Evolutionary conservation across 140 eudicot genomes (phyloP), one percentile per base, ranked within the genome.

Genomic region (Anethum foeniculum): DNA sequence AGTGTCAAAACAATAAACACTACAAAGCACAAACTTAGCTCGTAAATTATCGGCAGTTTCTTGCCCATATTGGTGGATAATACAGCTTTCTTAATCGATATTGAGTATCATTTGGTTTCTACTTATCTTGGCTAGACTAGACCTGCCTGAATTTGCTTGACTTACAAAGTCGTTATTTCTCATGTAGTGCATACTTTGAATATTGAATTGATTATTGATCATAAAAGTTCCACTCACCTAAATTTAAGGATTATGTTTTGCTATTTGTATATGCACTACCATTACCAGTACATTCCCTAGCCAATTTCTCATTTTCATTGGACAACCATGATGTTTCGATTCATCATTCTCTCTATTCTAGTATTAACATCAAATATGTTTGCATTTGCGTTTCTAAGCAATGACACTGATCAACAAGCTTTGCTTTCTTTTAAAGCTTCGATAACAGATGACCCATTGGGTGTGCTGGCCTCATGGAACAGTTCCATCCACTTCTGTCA

Each of bases 391-490:
- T 6, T 21, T 56, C 28, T 19, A 56, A 56, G 28, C 65, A 56
- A 56, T 56, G 27, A 56, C 65, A 56, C 65, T 21, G 65, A 56
- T 56, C 28, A 56, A 21, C 10, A 56, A 19, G 65, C 65, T 27
- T 21, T 56, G 65, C 65, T 56, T 56, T 56, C 65, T 56, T 56
- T 56, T 21, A 56, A 56, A 12, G 65, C 28, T 56, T 56, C 65
- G 2, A 56, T 56, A 56, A 21, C 27, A 56, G 28, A 56, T 56
- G 28, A 56, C 65, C 80, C 71, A 7, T 34, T 16, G 28, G 44
- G 60, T 21, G 80, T 14, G 7, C 65, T 77, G 10, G 60, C 11
- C 19, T 77, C 80, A 3, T 52, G 80, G 80, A 77, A 77, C 30
- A 49, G 6, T 25, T 77, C 71, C 39, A 30, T 16, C 25, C 80